Evolutionary conservation across 306 rosid species (phyloP).

Genomic region (Luffa acutangula): DNA sequence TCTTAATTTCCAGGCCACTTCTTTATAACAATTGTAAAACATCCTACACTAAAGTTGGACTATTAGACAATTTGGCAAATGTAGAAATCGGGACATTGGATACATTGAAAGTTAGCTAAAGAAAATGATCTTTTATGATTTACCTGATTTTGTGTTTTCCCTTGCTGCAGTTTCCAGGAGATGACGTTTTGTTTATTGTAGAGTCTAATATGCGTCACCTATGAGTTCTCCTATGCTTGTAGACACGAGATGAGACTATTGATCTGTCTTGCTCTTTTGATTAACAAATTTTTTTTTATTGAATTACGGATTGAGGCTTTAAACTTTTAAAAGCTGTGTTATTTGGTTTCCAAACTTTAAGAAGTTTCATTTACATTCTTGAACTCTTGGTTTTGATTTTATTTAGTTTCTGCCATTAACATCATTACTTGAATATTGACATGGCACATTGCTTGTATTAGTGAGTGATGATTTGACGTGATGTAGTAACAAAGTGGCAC

Average conservation of each 20-base stretch:
- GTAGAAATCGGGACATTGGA: background rate
- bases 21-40: background rate
- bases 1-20: background rate
- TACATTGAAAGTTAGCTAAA: background rate
- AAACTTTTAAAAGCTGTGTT: background rate
- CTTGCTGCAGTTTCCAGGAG: background rate
- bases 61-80: background rate
- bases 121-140: background rate
- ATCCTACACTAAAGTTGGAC: background rate
- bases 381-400: background rate
- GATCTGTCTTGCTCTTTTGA: background rate
- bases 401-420: background rate
- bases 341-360: background rate
- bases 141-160: background rate
- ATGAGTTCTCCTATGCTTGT: background rate
- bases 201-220: background rate
- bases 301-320: background rate
- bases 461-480: background rate
- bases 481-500: background rate
- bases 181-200: conserved; percentile 7
- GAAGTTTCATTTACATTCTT: background rate
- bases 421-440: background rate
- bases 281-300: background rate
- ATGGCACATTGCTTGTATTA: background rate
- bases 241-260: background rate